Evolutionary conservation across 345 rosid species (phyloP), one percentile per base, ranked within the genome.

Genomic region (Pelargonium nanum): DNA sequence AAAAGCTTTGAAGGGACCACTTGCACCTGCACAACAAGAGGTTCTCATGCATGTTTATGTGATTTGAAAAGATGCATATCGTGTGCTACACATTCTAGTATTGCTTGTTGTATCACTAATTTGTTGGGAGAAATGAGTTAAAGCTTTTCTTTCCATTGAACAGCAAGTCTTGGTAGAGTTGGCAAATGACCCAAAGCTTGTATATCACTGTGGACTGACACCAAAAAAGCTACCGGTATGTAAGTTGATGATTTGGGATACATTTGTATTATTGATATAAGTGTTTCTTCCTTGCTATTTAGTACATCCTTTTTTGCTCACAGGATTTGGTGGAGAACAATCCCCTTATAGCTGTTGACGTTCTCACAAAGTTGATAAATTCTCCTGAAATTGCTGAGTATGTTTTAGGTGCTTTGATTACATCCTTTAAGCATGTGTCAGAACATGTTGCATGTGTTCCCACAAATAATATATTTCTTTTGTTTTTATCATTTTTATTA

Each of bases 271-370:
- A 24, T 50, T 9, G 28, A 45, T 22, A 23, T 24, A 34, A 50
- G 54, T 40, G 30, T 24, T 64, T 24, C 13, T 70, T 50, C 67
- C 65, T 55, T 61, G 71, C 61, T 68, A 58, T 63, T 56, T 16
- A 67, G 56, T 61, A 55, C 60, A n/a, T 50, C 44, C 32, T 68
- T 28, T 70, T 62, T 61, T 78, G 59, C 72, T 70, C 30, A 65
- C 80, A 93, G 99, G 97, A 87, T 70, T 77, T 93, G 79, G 97
- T 93, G 71, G 97, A 93, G 65, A 85, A 88, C 78, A 93, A 93
- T 77, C 94, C 96, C 40, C 80, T 86, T 19, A 88, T 90, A 76
- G 97, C 95, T 25, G 95, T 90, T 65, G 97, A 90, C 59, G 96
- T 88, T 66, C 88, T 93, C 65, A 89, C 90, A 12, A 88, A 85